Conservation (phyloP, 139 green algal species). For the Yamagishiella unicocca region DNA sequence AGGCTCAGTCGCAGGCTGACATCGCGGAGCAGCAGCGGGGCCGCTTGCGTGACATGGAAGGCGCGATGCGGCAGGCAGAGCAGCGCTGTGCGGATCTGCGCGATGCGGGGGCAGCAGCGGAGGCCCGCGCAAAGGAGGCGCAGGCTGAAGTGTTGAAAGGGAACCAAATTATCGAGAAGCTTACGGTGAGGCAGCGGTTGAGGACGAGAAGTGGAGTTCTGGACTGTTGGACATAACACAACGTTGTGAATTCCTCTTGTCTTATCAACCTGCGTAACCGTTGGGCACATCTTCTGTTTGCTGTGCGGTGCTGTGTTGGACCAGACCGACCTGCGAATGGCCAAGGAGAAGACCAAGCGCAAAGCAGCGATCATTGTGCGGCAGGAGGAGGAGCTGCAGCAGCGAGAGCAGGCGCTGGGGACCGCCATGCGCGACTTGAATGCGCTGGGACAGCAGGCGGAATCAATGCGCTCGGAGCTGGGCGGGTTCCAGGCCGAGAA, state of each 20-base stretch:
- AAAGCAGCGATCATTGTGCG: constrained; percentile 81
- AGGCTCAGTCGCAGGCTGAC: constrained; percentile 65
- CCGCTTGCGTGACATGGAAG: constrained; percentile 77
- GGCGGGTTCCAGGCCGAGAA: constrained; percentile 49
- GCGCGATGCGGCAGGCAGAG: constrained; percentile 64
- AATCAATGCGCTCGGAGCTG: constrained; percentile 22
- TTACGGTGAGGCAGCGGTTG: constrained; percentile 67
- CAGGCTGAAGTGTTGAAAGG: constrained; percentile 82
- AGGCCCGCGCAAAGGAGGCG: constrained; percentile 67
- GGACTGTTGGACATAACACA: too few relatives aligned
- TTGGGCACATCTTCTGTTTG: too few relatives aligned
- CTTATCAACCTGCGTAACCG: too few relatives aligned
- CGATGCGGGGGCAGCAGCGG: constrained; percentile 59
- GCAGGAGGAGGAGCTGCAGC: constrained; percentile 86
- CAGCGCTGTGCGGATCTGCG: constrained; percentile 75
- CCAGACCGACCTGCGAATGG: constrained; percentile 77
- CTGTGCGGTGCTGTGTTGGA: too few relatives aligned
- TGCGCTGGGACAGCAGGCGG: constrained; percentile 17
- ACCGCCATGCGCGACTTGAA: constrained; percentile 26
- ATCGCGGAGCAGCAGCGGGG: constrained; percentile 73
- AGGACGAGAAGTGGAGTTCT: too few relatives aligned
- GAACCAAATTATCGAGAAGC: constrained; percentile 86
- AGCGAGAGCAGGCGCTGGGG: constrained; percentile 63
- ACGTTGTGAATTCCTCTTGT: too few relatives aligned
- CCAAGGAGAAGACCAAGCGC: constrained; percentile 82